Evolutionary conservation across 2,329 filamentous ascomycete genomes (phyloP).

Genomic region (Cordyceps javanica): DNA sequence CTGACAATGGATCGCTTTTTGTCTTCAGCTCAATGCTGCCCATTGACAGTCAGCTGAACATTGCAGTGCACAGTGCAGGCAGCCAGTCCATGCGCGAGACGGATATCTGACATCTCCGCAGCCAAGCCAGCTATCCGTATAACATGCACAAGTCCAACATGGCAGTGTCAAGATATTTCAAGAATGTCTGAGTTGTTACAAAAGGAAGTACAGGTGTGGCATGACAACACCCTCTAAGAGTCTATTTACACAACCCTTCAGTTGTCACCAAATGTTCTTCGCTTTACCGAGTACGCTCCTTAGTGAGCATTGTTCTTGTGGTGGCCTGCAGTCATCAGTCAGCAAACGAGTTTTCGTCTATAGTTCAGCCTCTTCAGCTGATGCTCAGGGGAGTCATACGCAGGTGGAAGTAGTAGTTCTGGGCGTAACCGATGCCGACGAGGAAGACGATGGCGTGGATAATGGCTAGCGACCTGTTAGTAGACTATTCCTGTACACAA

Average conservation of each 20-base stretch:
- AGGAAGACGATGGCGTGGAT: conserved; percentile 78
- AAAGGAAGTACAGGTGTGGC: conserved; percentile 32
- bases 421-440: conserved; percentile 79
- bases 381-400: conserved; percentile 55
- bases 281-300: conserved; percentile 25
- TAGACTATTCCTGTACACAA: conserved; percentile 5
- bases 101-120: background rate
- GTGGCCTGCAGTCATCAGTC: conserved; percentile 60
- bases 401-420: conserved; percentile 99
- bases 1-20: background rate
- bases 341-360: background rate
- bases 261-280: conserved; percentile 11
- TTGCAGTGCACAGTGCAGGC: background rate
- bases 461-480: conserved; percentile 56
- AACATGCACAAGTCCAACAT: background rate
- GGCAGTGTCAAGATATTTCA: conserved; percentile 17
- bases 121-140: background rate
- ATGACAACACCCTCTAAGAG: conserved; percentile 29
- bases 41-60: background rate
- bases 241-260: conserved; percentile 37
- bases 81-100: background rate
- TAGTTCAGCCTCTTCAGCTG: background rate
- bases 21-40: no score
- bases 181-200: conserved; percentile 21
- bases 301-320: conserved; percentile 99